A percentile compares a stretch with the other conserved stretches of the same genome.
Conservation (phyloP, 2,329 filamentous ascomycete genomes). For the Ophiocordyceps camponoti-saundersi region DNA sequence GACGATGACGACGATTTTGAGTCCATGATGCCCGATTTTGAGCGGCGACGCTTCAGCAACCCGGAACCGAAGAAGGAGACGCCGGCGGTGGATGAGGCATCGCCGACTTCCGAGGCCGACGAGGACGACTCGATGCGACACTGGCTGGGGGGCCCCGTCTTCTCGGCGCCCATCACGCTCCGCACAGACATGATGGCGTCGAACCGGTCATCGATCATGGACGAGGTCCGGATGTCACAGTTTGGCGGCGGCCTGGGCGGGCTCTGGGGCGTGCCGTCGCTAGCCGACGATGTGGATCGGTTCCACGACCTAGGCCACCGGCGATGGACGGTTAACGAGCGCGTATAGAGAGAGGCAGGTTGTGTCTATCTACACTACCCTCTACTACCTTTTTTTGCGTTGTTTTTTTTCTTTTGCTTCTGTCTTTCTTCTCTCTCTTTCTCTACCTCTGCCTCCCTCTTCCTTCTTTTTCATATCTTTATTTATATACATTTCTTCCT, state of each 20-base stretch:
- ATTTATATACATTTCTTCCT: not conserved
- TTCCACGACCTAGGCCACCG: conserved; percentile 29
- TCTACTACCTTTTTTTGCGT: not conserved
- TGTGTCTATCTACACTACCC: not conserved
- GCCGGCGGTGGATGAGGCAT: not conserved
- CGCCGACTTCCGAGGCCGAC: not conserved
- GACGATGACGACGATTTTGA: conserved; percentile 28
- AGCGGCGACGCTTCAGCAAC: conserved; percentile 16
- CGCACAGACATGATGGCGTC: conserved; percentile 13
- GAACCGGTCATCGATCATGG: conserved; percentile 9
- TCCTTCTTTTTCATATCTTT: not conserved
- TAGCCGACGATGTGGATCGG: conserved; percentile 26
- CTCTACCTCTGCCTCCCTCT: not conserved
- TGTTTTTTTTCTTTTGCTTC: not conserved
- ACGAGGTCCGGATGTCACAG: conserved; percentile 16
- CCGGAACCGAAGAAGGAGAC: not conserved
- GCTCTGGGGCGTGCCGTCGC: conserved; percentile 25
- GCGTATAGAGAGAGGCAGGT: conserved; percentile 6
- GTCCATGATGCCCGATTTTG: conserved; percentile 34
- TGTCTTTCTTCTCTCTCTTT: not conserved
- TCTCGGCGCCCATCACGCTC: conserved; percentile 19
- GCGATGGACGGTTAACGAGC: conserved; percentile 39
- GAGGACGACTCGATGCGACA: not conserved
- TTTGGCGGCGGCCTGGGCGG: conserved; percentile 22
- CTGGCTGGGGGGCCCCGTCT: conserved; percentile 7